Percentiles rank a stretch among this genome's conserved stretches.
Conservation (phyloP, 768 basidiomycete genomes). For the Leccinum subgranulosum region DNA sequence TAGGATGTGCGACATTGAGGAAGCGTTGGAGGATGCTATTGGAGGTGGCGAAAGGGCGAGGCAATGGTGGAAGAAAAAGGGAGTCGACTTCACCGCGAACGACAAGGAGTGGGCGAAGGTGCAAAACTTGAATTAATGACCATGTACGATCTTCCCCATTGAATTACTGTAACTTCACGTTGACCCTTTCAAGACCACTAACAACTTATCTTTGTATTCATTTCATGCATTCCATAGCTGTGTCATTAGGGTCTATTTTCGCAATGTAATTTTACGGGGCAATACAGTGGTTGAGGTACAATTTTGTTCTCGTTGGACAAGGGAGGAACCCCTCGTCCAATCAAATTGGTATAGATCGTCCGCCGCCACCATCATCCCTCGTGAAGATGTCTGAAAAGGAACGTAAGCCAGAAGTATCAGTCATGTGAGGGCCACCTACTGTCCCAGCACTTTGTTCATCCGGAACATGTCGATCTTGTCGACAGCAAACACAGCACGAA, state of each 20-base stretch:
- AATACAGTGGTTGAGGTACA: conserved; percentile 12
- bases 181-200: neutral
- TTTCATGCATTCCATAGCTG: conserved; percentile 1
- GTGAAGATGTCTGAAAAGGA: conserved; percentile 29
- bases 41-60: conserved; percentile 74
- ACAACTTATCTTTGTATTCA: neutral
- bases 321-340: neutral
- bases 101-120: conserved; percentile 89
- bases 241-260: conserved; percentile 1
- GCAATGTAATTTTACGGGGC: conserved; percentile 6
- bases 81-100: conserved; percentile 79
- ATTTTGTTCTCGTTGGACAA: conserved; percentile 4
- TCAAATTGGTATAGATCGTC: neutral
- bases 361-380: conserved; percentile 15
- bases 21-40: conserved; percentile 85
- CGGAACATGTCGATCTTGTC: conserved; percentile 91
- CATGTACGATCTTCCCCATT: neutral
- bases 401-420: neutral
- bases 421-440: conserved; percentile 41
- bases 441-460: conserved; percentile 89
- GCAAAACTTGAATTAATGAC: conserved; percentile 61
- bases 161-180: too few relatives aligned
- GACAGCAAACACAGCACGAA: conserved; percentile 73
- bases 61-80: conserved; percentile 79
- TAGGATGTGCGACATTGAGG: conserved; percentile 89